Percentiles rank a stretch among this genome's conserved stretches.
Evolutionary conservation across 2,329 filamentous ascomycete species (phyloP).

Genomic region (Penicillium sp.): DNA sequence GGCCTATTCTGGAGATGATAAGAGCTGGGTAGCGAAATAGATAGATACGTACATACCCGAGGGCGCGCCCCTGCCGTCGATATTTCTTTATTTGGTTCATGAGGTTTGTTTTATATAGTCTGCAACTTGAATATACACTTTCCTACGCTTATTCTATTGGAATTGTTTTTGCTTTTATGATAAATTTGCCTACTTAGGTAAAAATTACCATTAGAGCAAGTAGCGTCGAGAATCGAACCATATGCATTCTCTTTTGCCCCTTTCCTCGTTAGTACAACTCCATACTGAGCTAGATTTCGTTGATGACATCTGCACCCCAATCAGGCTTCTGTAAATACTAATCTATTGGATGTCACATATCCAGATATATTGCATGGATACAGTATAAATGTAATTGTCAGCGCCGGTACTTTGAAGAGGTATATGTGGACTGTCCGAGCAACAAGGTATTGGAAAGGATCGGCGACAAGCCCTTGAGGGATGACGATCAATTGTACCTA

Average conservation of each 20-base stretch:
- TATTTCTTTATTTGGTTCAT: neutral
- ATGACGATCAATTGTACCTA: neutral
- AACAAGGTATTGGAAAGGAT: neutral
- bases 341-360: neutral
- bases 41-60: neutral
- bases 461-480: accelerated
- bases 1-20: neutral
- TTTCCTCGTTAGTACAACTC: too few relatives aligned
- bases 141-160: neutral
- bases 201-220: neutral
- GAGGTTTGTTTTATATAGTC: neutral
- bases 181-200: too few relatives aligned
- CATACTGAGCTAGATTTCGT: neutral
- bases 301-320: neutral
- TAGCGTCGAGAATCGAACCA: too few relatives aligned
- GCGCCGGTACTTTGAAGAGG: neutral
- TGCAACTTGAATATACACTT: neutral
- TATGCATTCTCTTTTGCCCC: too few relatives aligned
- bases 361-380: neutral
- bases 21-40: neutral
- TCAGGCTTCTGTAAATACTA: neutral
- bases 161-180: neutral
- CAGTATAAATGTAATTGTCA: neutral
- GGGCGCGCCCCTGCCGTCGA: neutral
- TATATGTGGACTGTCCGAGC: neutral